Evolutionary conservation across 768 basidiomycete species (phyloP), one percentile per base, ranked within the genome.

Genomic region (Sarcodon sp.): DNA sequence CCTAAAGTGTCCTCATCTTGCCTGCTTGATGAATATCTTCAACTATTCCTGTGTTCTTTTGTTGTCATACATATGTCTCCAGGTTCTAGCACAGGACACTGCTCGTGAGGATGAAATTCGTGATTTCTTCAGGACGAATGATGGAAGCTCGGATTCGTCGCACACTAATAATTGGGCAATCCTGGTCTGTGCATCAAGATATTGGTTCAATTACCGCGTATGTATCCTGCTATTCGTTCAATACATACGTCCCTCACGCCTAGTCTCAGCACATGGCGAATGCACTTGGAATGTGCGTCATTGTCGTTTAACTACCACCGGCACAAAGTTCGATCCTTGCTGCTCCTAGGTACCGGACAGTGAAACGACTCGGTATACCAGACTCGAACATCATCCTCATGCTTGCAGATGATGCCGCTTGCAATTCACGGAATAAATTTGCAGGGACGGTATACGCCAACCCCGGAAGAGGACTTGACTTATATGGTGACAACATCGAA

Each of bases 161-260:
- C 91, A 96, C 60, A 96, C 94, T 6, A 99, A 98, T 60, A 98
- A 98, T 62, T 99, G 96, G 96, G 96, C 96, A 1, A 93, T 99
- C 5, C 70, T 98, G 34, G 93, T 98, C 4, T 93, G 87, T 57
- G 75, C 96, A 1, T 96, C 92, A 5, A 63, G 93, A 49, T 94
- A 93, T 61, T 97, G 93, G 93, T 99, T 99, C 72, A 99, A 99
- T 61, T 99, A 99, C 60, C 71, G 94, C 38, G 94, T 96, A 59
- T 46, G 83, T 73, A 13, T 0, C 39, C 21, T 27, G 21, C 21
- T 27, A 27, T 27, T 27, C 21, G 21, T 27, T 27, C 21, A 27
- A 27, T 38, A 13, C 35, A 33, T n/a, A n/a, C 3, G 35, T 6
- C 32, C 32, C 3, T 18, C n/a, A 36, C 12, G 10, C 31, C 27